Evolutionary conservation across 768 basidiomycete genomes (phyloP), one percentile per base, ranked within the genome.

Genomic region (Lactifluus subvellereus): DNA sequence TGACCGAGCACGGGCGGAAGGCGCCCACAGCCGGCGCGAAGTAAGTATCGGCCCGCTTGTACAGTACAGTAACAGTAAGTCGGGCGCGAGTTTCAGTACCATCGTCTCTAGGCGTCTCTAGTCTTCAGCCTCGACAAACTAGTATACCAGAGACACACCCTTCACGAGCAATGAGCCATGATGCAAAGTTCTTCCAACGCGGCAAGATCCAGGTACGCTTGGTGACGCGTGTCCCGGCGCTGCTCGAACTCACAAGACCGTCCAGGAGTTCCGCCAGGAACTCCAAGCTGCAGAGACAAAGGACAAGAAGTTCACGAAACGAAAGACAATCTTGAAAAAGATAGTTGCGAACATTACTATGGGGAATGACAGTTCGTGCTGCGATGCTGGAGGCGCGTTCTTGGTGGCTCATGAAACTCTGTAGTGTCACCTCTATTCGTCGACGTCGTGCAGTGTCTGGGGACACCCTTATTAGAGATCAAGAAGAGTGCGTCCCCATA

Each of bases 341-440:
- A 89, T 98, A 64, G 94, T 98, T 13, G 97, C 97, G 47, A 98
- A 98, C 75, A 98, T 98, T 74, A 99, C 97, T 4, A 98, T 99
- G 95, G 97, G 97, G 49, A 97, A 94, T 72, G 95, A 98, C 76
- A 95, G 96, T 97, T 72, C 77, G 94, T 85, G 73, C 59, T 55
- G 32, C 45, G 43, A 20, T 42, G 40, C 38, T 60, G 18, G 37
- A 30, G 56, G 43, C 54, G 52, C 37, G 16, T 64, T 67, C 65
- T 49, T 59, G 54, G 22, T 59, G 55, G 22, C 68, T 67, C 51
- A 68, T 59, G 50, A 59, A 67, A 63, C 67, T 66, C 52, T 58
- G 55, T 67, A 96, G 92, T 97, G 93, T 95, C 94, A 30, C 84
- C 92, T 35, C 79, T 98, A 68, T 97, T 96, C 78, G 86, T 86